These are phyloP conservation scores for Cyberlindnera galapagoensis DNA, from an alignment of 805 yeast species.

Conservation along the genomic window DNA sequence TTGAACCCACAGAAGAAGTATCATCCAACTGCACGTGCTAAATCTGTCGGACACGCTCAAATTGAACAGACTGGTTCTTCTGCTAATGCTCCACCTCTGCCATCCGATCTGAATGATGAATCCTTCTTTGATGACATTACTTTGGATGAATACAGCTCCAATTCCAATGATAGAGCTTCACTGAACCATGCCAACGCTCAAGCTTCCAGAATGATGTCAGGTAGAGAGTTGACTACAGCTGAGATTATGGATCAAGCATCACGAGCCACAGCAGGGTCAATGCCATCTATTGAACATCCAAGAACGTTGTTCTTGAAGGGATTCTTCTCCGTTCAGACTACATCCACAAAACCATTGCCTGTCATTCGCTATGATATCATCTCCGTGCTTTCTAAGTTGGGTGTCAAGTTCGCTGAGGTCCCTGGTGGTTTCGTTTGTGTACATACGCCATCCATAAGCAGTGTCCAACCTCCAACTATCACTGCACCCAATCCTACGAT, in stretches of 20 bases:
- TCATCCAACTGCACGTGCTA: slow-evolving; percentile 86
- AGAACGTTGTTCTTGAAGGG: slow-evolving; percentile 88
- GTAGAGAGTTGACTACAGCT: slow-evolving; percentile 36
- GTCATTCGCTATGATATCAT: slow-evolving; percentile 82
- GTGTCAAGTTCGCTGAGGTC: slow-evolving; percentile 80
- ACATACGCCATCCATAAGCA: slow-evolving; percentile 44
- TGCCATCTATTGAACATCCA: slow-evolving; percentile 94
- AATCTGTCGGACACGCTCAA: slow-evolving; percentile 72
- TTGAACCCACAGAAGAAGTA: slow-evolving; percentile 25
- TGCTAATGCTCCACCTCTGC: slow-evolving; percentile 24
- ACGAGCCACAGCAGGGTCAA: slow-evolving; percentile 63
- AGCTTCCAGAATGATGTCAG: slow-evolving; percentile 9
- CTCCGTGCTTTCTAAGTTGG: slow-evolving; percentile 64
- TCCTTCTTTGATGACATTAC: slow-evolving; percentile 46
- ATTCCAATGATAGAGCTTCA: slow-evolving; percentile 11
- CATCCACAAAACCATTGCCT: slow-evolving; percentile 87
- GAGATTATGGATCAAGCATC: slow-evolving; percentile 42
- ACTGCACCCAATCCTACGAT: background rate
- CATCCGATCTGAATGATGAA: slow-evolving; percentile 34
- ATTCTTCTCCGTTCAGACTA: slow-evolving; percentile 89
- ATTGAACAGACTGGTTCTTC: slow-evolving; percentile 32
- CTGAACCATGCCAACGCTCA: slow-evolving; percentile 8
- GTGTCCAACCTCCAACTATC: slow-evolving; percentile 1
- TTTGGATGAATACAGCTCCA: slow-evolving; percentile 45
- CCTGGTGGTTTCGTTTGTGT: slow-evolving; percentile 90